Base-by-base conservation (phyloP, 176 grass and related monocot genomes). In the Musa acuminata region DNA sequence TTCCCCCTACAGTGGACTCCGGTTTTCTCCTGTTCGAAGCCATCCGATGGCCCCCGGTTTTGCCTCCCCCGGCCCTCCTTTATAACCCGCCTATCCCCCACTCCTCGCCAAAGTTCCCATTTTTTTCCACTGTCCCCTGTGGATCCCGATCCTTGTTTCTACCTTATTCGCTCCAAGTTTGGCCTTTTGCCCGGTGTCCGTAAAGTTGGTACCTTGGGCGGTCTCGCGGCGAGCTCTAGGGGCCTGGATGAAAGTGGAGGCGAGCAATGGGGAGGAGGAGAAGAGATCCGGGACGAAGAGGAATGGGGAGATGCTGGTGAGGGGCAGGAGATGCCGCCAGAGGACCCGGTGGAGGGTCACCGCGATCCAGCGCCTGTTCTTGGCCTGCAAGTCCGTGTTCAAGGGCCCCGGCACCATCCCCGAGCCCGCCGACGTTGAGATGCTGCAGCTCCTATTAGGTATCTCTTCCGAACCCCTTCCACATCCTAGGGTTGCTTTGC, bases 331-430 rank as follows among this genome's bases (percentile, higher is more conserved):
- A 24, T 19, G 19, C 43, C 71, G 58, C 74, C 73, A 75, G 75
- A 79, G 52, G 60, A 73, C 1, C 4, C 66, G 87, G 78, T 65
- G 86, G 23, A 81, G 83, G 26, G 62, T 77, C 27, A 58, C 75
- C 29, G 72, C 77, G 16, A 74, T 92, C 55, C 89, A 96, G 85
- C 79, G 83, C 0, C 82, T 96, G 67, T 96, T 92, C 79, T 78
- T 78, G 72, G 81, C 87, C 1, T 96, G 93, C 84, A 86, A 87
- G 76, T 82, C 82, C 71, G 89, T 90, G 64, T 96, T 96, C 83
- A 53, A 75, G 71, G 93, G 89, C 0, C 81, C 87, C 8, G 93
- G 83, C 73, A 92, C 93, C 77, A 83, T 96, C 8, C 93, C 89
- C 27, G 69, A 11, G 20, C 87, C 87, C 24, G 69, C 67, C 23